Evolutionary conservation across 768 basidiomycete species (phyloP).

Genomic region (Leccinum subgranulosum): DNA sequence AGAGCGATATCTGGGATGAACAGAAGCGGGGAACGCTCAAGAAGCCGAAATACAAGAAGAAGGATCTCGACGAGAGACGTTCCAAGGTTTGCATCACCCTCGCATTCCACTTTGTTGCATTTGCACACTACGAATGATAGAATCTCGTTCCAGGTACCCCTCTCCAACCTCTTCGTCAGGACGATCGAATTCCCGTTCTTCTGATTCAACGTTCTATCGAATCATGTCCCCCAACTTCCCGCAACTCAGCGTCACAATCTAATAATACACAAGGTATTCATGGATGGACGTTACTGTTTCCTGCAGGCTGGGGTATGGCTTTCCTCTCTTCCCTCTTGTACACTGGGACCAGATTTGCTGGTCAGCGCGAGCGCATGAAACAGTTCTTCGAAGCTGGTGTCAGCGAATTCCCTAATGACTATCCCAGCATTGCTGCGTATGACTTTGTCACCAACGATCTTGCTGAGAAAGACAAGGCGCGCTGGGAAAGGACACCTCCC

Average conservation of each 20-base stretch:
- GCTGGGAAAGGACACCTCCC: constrained; percentile 81
- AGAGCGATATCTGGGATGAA: constrained; percentile 71
- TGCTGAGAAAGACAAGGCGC: constrained; percentile 50
- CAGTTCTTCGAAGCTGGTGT: constrained; percentile 81
- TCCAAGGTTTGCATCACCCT: constrained; percentile 49
- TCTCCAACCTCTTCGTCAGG: constrained; percentile 64
- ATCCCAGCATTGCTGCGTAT: constrained; percentile 57
- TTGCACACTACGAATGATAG: constrained; percentile 35
- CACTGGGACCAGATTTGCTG: constrained; percentile 82
- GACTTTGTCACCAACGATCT: constrained; percentile 43
- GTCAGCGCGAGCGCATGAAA: constrained; percentile 77
- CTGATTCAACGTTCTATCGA: constrained; percentile 78
- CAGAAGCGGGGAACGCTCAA: constrained; percentile 49
- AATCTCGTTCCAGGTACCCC: constrained; percentile 74
- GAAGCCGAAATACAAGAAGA: constrained; percentile 72
- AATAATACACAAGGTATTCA: constrained; percentile 49
- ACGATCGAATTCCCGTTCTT: constrained; percentile 81
- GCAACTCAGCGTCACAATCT: constrained; percentile 15
- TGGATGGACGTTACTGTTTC: constrained; percentile 87
- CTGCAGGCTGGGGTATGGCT: constrained; percentile 88
- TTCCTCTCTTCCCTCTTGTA: constrained; percentile 80
- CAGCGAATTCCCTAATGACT: constrained; percentile 80
- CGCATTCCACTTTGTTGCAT: background rate
- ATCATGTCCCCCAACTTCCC: constrained; percentile 17
- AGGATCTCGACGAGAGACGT: constrained; percentile 81